A percentile compares a stretch with the other conserved stretches of the same genome.
These are phyloP conservation scores for Dioscorea cayenensis DNA, from an alignment of 116 monocot genomes.

Conservation along the genomic window DNA sequence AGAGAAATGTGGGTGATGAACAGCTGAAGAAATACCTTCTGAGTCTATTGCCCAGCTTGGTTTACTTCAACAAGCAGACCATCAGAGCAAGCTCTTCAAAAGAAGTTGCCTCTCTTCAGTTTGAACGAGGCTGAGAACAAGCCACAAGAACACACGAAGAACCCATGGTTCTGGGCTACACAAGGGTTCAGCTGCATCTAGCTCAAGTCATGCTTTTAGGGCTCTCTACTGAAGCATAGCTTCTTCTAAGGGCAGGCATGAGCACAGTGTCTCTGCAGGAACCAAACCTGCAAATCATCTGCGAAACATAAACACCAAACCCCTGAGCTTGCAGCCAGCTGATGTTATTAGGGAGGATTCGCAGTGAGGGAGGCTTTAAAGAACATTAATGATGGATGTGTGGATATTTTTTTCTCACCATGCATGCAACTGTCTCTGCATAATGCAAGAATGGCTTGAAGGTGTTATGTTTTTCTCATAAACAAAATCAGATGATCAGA, in stretches of 20 bases:
- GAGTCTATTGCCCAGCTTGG: conserved; percentile 55
- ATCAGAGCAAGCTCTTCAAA: conserved; percentile 39
- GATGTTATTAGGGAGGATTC: conserved; percentile 34
- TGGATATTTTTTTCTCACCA: background rate
- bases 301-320: conserved; percentile 7
- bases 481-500: background rate
- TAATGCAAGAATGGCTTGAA: background rate
- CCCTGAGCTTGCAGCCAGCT: conserved; percentile 5
- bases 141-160: conserved; percentile 23
- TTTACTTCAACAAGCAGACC: conserved; percentile 58
- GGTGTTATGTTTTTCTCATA: background rate
- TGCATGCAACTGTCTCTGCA: background rate
- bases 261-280: conserved; percentile 1
- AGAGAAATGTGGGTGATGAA: conserved; percentile 75
- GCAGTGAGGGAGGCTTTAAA: conserved; percentile 39
- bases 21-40: conserved; percentile 66
- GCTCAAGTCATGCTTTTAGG: conserved; percentile 9
- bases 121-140: conserved; percentile 30
- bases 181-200: conserved; percentile 14
- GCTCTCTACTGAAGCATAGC: conserved; percentile 9
- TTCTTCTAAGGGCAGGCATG: conserved; percentile 24
- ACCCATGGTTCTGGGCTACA: conserved; percentile 13
- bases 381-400: no score
- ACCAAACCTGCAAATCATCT: conserved; percentile 12
- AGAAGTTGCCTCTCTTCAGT: conserved; percentile 39